Base-by-base conservation (phyloP, 768 basidiomycete genomes). In the Trametes gibbosa region DNA sequence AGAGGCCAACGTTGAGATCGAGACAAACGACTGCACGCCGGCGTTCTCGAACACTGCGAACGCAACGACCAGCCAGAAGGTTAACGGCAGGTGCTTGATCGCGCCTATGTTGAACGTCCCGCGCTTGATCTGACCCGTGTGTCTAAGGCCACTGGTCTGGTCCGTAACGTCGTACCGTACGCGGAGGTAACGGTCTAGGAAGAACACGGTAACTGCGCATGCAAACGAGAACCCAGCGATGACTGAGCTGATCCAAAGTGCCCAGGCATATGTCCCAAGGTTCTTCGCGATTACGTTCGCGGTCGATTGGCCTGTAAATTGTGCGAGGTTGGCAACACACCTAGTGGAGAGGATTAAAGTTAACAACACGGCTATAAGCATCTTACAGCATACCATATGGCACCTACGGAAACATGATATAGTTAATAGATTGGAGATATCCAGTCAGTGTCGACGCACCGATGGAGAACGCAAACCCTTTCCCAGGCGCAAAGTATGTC, bases 31-130 rank as follows among this genome's bases (percentile, higher is more conserved):
- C 67, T 76, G 75, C 35, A 78, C 74, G 19, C 77, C 77, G 0
- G 76, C 75, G 59, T 76, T 78, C 68, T 78, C 75, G 55, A 77
- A 78, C 50, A 72, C 64, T 5, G 73, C 70, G 62, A 76, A 77
- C 12, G 72, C 60, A n/a, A 76, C 72, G 45, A 77, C 73, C 51
- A 74, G 67, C 77, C 77, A 78, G 65, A 76, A 77, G 6, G 75
- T 76, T 34, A 72, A 50, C 29, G 75, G 75, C 19, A 78, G 66
- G 54, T 72, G 65, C 21, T 60, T 63, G 34, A 76, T 65, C 8
- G 74, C 72, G 39, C 58, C 61, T 55, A 75, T 61, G 57, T 69
- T 67, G 68, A 76, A 78, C 19, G 64, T 62, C 21, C 69, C 67
- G 10, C 49, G 37, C 52, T 68, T 66, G 29, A 56, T 46, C 16